Base-by-base conservation (phyloP, 1,139 yeast genomes). In the Blastobotrys capitulatus region DNA sequence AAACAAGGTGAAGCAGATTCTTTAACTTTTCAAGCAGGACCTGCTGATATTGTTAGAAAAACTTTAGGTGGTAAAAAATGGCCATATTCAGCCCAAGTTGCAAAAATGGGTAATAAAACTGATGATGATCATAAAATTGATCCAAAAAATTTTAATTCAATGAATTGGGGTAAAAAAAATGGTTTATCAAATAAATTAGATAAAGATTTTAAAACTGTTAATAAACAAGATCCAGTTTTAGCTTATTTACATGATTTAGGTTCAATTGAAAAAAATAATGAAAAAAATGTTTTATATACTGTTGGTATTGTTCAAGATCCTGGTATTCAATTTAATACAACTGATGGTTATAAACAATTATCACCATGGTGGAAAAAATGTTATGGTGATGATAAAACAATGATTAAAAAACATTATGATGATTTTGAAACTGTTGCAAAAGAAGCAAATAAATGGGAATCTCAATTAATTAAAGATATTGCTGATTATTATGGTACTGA, bases 291-390 rank as follows among this genome's bases (percentile, higher is more conserved):
- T 12, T 18, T 41, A 8, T 46, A 40, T 34, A 35, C 49, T 1
- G 16, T 46, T 6, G 49, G 49, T 6, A 41, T 37, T 10, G 10
- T 46, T 25, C 44, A 40, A 9, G 49, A 46, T 27, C 45, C 41
- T 27, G 46, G 37, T 15, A 22, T 41, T 16, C 29, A 22, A 16
- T 41, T 19, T 32, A 25, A 20, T n/a, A 40, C 45, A 4, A 41
- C 26, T 6, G 34, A 38, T 9, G 49, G 49, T 12, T 15, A 27
- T 29, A 10, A 27, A 31, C 9, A 29, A 34, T 32, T 46, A 13
- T 38, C 15, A 6, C 42, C 49, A 29, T 46, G 50, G 50, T 47
- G 50, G 50, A 42, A 38, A 22, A 42, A 37, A 9, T 42, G 46
- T 35, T 47, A 42, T 29, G 38, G 15, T 6, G n/a, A 38, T 8